A percentile compares a stretch with the other conserved stretches of the same genome.
These are phyloP conservation scores for Pseudocercospora fuligena DNA, from an alignment of 2,329 filamentous ascomycete species.

Conservation along the genomic window DNA sequence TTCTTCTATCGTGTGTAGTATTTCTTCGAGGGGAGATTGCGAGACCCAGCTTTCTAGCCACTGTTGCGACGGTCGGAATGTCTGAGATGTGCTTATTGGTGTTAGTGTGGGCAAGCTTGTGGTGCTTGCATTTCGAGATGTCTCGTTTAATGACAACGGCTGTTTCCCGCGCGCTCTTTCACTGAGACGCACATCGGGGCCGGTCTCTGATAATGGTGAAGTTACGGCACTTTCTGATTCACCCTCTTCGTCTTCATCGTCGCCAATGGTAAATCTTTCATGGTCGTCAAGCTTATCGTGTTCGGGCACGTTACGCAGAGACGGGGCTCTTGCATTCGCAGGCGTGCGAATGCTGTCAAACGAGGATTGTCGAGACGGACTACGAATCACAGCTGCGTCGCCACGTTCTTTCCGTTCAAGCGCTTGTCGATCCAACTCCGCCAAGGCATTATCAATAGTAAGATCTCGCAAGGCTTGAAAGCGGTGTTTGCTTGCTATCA, in stretches of 20 bases:
- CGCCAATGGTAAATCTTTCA: slow-evolving; percentile 76
- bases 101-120: slow-evolving; percentile 75
- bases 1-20: slow-evolving; percentile 26
- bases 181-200: slow-evolving; percentile 68
- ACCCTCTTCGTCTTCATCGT: slow-evolving; percentile 71
- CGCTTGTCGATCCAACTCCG: slow-evolving; percentile 83
- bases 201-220: background rate
- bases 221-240: slow-evolving; percentile 23
- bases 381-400: slow-evolving; percentile 38
- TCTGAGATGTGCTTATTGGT: slow-evolving; percentile 48
- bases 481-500: slow-evolving; percentile 78
- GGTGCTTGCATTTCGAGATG: slow-evolving; percentile 73
- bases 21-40: slow-evolving; percentile 78
- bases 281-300: slow-evolving; percentile 63
- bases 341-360: slow-evolving; percentile 71
- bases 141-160: slow-evolving; percentile 63
- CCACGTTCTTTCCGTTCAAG: slow-evolving; percentile 64
- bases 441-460: slow-evolving; percentile 87
- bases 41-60: slow-evolving; percentile 97
- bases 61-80: slow-evolving; percentile 75
- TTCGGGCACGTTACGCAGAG: slow-evolving; percentile 71
- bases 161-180: slow-evolving; percentile 97
- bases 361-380: slow-evolving; percentile 59
- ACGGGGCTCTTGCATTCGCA: slow-evolving; percentile 59
- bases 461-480: slow-evolving; percentile 87